Base-by-base conservation (phyloP, 2,329 filamentous ascomycete species). In the Talaromyces verruculosus region DNA sequence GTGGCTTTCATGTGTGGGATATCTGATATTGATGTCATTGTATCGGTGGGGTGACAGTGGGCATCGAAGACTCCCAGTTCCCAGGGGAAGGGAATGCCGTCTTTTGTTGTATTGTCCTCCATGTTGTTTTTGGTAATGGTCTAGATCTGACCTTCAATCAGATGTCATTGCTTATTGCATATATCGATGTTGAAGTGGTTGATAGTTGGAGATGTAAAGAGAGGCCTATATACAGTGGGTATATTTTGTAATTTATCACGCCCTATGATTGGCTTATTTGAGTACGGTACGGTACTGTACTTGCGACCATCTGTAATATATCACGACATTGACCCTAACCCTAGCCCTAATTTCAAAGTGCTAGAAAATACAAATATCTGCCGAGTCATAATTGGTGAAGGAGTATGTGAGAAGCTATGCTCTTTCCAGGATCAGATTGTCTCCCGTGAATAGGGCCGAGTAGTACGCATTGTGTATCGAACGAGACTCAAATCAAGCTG, bases 21-120 rank as follows among this genome's bases (percentile, higher is more conserved):
- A 17, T 79, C 76, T 25, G 80, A 71, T 64, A 88, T 79, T 41
- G 82, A 85, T 28, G 84, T 77, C 78, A 88, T 84, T 10, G 85
- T 88, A 73, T 89, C 87, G 53, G 87, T 89, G 7, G 87, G 87
- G 72, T 89, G 87, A 70, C 87, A 89, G 73, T 89, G 87, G 35
- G 87, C 87, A 72, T 89, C 87, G 69, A 83, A 87, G 57, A 89
- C 81, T 22, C 86, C 86, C 33, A 89, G 71, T 49, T 87, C 79
- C 87, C 87, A 89, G n/a, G 87, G 87, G 25, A 89, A 87, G 1
- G 67, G 63, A 10, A 69, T 65, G 25, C 72, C 64, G 13, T 59
- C 19, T 41, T 43, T 53, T 7, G 19, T 15, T 33, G 13, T 15
- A 10, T 65, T n/a, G 5, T 60, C 30, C 5, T 53, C 43, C 45